Evolutionary conservation across 257 asterid species (phyloP).

Genomic region (Solanum rostratum): DNA sequence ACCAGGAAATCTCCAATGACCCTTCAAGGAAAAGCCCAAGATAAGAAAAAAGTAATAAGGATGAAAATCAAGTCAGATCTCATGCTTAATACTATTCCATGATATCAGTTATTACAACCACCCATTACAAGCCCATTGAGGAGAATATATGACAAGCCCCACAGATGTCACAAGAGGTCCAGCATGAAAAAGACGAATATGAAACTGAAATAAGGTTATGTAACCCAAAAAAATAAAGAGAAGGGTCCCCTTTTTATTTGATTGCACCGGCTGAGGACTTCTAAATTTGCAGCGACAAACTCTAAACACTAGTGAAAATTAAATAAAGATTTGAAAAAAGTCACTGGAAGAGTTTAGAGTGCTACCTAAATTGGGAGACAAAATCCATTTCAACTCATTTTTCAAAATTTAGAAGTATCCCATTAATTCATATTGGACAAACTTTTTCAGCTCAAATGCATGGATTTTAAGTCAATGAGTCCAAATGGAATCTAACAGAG

Average conservation of each 20-base stretch:
- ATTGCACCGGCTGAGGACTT: background rate
- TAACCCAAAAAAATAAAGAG: background rate
- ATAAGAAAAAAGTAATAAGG: background rate
- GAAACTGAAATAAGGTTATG: background rate
- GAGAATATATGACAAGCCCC: background rate
- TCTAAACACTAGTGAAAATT: background rate
- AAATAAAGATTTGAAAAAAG: background rate
- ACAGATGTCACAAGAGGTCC: background rate
- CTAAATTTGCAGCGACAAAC: background rate
- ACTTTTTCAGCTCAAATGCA: background rate
- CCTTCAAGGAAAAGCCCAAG: slow-evolving; percentile 38
- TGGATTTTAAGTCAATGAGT: background rate
- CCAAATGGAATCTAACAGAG: background rate
- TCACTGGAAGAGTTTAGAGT: background rate
- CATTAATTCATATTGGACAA: background rate
- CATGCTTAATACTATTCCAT: background rate
- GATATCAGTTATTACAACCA: background rate
- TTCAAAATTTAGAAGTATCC: background rate
- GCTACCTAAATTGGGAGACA: background rate
- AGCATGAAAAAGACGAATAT: background rate
- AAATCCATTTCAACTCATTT: background rate
- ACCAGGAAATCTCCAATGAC: slow-evolving; percentile 99
- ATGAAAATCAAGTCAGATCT: background rate
- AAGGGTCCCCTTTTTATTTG: background rate
- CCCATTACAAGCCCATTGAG: background rate